Percentiles rank a stretch among this genome's conserved stretches.
Conservation (phyloP, 1,284 basidiomycete genomes). For the Schizophyllum amplum region DNA sequence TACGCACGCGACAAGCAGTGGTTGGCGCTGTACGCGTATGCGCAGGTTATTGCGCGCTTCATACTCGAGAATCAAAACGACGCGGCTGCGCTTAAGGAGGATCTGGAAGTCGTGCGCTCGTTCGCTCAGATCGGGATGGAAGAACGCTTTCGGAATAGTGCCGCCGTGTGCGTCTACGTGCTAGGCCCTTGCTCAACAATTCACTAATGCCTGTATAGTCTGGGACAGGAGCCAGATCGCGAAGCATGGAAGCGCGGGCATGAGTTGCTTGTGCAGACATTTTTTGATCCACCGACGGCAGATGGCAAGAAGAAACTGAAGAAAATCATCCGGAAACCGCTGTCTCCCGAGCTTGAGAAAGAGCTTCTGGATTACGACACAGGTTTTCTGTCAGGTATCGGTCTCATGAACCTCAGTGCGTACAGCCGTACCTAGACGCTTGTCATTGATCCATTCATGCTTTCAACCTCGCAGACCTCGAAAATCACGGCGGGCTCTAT, state of each 20-base stretch:
- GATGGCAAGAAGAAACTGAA: conserved; percentile 31
- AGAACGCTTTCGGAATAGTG: conserved; percentile 46
- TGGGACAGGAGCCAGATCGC: conserved; percentile 44
- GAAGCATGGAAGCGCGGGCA: conserved; percentile 57
- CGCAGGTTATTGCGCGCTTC: conserved; percentile 56
- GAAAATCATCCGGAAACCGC: conserved; percentile 45
- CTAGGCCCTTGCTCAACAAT: not conserved
- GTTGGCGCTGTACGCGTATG: conserved; percentile 71
- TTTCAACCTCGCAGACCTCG: conserved; percentile 42
- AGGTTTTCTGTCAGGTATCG: conserved; percentile 66
- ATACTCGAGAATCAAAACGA: conserved; percentile 48
- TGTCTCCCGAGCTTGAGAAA: conserved; percentile 42
- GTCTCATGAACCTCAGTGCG: conserved; percentile 75
- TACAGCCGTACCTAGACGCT: not conserved
- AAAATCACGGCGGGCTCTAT: conserved; percentile 83
- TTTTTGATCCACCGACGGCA: conserved; percentile 22
- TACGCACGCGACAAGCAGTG: conserved; percentile 53
- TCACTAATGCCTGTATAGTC: conserved; percentile 9
- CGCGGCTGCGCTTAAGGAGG: conserved; percentile 33
- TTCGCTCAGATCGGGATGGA: conserved; percentile 62
- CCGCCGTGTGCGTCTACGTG: not conserved
- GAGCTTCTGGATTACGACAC: conserved; percentile 66
- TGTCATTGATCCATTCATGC: not conserved
- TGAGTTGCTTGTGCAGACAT: conserved; percentile 46
- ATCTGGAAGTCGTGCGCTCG: conserved; percentile 42